Evolutionary conservation across 371 early-diverging fungal species (phyloP).

Genomic region (Ordospora pajunii): DNA sequence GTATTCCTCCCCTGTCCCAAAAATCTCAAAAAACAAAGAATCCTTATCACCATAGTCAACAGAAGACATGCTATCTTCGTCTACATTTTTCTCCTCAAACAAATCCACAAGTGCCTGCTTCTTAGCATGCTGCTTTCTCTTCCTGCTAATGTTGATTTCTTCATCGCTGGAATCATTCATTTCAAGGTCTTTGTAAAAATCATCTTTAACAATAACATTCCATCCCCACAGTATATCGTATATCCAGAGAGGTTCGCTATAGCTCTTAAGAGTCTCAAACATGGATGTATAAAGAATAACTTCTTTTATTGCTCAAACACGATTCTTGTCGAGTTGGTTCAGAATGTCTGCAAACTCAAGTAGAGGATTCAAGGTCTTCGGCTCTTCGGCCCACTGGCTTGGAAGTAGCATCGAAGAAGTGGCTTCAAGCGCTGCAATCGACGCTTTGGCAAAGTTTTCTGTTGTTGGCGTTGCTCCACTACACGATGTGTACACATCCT

Average conservation of each 20-base stretch:
- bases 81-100: slow-evolving; percentile 16
- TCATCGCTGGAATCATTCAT: slow-evolving; percentile 26
- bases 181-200: slow-evolving; percentile 6
- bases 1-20: slow-evolving; percentile 51
- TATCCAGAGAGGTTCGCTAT: neutral
- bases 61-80: neutral
- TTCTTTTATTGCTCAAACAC: slow-evolving; percentile 5
- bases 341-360: slow-evolving; percentile 48
- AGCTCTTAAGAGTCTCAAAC: neutral
- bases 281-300: neutral
- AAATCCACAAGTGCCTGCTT: slow-evolving; percentile 5
- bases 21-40: slow-evolving; percentile 44
- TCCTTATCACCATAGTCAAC: slow-evolving; percentile 8
- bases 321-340: slow-evolving; percentile 39
- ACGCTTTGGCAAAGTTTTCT: slow-evolving; percentile 97
- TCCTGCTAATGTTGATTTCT: slow-evolving; percentile 19
- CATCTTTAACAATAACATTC: neutral
- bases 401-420: slow-evolving; percentile 93
- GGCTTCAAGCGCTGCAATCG: slow-evolving; percentile 89
- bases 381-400: slow-evolving; percentile 75
- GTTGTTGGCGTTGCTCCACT: slow-evolving; percentile 71
- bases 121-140: neutral
- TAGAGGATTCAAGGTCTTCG: slow-evolving; percentile 50
- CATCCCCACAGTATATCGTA: too few species aligned
- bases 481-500: slow-evolving; percentile 89